Conservation (phyloP, 108 stramenopile genomes). For the Nitzschia palea region DNA sequence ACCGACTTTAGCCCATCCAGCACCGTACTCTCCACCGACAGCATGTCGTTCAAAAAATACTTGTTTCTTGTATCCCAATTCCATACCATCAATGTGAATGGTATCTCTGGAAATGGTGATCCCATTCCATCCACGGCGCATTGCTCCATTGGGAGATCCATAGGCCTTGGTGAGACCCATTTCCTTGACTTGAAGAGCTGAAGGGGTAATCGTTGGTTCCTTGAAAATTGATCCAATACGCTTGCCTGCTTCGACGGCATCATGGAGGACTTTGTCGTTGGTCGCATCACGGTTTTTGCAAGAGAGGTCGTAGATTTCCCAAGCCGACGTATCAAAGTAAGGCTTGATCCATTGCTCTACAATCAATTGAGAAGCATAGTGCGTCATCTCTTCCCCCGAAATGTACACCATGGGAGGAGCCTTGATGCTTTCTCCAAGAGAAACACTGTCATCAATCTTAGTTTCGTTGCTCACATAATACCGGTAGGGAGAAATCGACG, state of each 20-base stretch:
- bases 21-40: constrained; percentile 97
- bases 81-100: constrained; percentile 97
- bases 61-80: constrained; percentile 94
- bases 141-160: constrained; percentile 95
- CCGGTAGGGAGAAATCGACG: constrained; percentile 13
- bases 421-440: constrained; percentile 49
- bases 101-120: constrained; percentile 96
- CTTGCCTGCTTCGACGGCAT: constrained; percentile 90
- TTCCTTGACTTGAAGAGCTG: constrained; percentile 83
- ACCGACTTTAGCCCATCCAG: constrained; percentile 91
- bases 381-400: constrained; percentile 96
- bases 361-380: constrained; percentile 89
- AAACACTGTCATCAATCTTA: constrained; percentile 19
- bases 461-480: constrained; percentile 31
- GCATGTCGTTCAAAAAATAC: constrained; percentile 97
- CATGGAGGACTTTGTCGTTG: constrained; percentile 87
- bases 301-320: constrained; percentile 90
- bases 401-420: constrained; percentile 97
- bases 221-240: constrained; percentile 95
- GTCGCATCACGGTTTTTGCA: constrained; percentile 91
- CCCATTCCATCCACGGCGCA: constrained; percentile 97
- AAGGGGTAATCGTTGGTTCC: constrained; percentile 97
- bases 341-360: constrained; percentile 93
- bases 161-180: constrained; percentile 90
- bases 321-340: constrained; percentile 82